Evolutionary conservation across 768 basidiomycete species (phyloP).

Genomic region (Rhodotorula graminis): DNA sequence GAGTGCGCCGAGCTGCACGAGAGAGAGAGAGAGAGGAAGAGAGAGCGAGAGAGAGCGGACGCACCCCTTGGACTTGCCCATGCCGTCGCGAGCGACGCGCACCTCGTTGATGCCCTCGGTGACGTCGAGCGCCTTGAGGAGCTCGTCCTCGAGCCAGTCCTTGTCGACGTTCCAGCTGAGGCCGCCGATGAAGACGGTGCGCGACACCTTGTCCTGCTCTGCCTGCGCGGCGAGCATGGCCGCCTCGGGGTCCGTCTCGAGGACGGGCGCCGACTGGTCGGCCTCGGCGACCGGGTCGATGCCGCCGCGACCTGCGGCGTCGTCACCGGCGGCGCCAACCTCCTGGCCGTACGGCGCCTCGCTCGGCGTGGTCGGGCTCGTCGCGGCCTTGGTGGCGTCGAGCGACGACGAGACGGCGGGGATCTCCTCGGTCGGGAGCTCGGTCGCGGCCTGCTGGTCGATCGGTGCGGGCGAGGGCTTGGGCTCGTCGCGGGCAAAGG

Average conservation of each 20-base stretch:
- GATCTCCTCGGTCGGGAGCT: slow-evolving; percentile 13
- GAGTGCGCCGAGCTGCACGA: background rate
- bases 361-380: no score
- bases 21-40: background rate
- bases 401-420: slow-evolving; percentile 13
- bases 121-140: slow-evolving; percentile 73
- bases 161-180: slow-evolving; percentile 95
- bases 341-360: no score
- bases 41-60: background rate
- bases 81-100: slow-evolving; percentile 26
- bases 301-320: background rate
- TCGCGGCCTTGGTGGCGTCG: background rate
- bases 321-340: no score
- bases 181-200: slow-evolving; percentile 81
- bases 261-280: background rate
- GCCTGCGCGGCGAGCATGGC: slow-evolving; percentile 46
- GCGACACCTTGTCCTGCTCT: slow-evolving; percentile 50
- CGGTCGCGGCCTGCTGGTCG: slow-evolving; percentile 1
- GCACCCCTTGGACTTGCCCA: slow-evolving; percentile 31
- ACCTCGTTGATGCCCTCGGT: slow-evolving; percentile 47
- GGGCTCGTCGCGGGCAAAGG: background rate
- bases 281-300: background rate
- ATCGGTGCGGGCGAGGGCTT: background rate
- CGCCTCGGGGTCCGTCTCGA: slow-evolving; percentile 41
- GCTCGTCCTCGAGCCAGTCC: slow-evolving; percentile 87